Percentiles rank a stretch among this genome's conserved stretches.
Evolutionary conservation across 768 basidiomycete species (phyloP).

Genomic region (Tulasnella calospora): DNA sequence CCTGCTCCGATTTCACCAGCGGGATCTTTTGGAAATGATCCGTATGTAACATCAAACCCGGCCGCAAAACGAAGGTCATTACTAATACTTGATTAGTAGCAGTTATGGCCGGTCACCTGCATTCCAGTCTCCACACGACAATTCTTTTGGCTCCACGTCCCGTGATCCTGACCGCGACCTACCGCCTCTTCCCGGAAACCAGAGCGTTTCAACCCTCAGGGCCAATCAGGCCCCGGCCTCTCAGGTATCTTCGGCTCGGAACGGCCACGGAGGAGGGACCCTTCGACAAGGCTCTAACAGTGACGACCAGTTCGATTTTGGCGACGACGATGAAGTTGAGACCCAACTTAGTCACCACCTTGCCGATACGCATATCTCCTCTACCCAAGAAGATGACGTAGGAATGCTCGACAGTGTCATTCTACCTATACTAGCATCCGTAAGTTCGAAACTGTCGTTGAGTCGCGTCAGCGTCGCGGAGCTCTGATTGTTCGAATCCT

Average conservation of each 20-base stretch:
- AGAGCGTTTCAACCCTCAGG: slow-evolving; percentile 7
- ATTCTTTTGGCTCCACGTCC: background rate
- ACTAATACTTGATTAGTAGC: background rate
- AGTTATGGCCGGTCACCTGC: background rate
- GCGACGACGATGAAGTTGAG: slow-evolving; percentile 48
- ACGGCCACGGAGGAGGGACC: slow-evolving; percentile 10
- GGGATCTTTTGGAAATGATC: background rate
- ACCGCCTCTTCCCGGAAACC: slow-evolving; percentile 1
- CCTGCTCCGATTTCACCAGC: background rate
- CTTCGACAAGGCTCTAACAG: slow-evolving; percentile 28
- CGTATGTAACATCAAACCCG: background rate
- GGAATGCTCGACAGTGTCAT: slow-evolving; percentile 95
- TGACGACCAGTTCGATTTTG: slow-evolving; percentile 39
- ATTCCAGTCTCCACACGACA: background rate
- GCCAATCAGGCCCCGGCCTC: background rate
- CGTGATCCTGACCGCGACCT: slow-evolving; percentile 15
- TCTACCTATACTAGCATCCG: slow-evolving; percentile 91
- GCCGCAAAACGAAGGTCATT: background rate
- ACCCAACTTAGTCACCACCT: slow-evolving; percentile 42
- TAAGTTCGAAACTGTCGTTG: slow-evolving; percentile 41
- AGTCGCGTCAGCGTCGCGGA: background rate
- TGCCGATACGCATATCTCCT: slow-evolving; percentile 22
- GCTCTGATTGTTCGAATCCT: background rate
- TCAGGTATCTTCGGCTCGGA: background rate
- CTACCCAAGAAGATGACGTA: slow-evolving; percentile 19